phyloP scores from a whole-genome alignment of 208 protist species.

The Trichomonas gallinae region DNA sequence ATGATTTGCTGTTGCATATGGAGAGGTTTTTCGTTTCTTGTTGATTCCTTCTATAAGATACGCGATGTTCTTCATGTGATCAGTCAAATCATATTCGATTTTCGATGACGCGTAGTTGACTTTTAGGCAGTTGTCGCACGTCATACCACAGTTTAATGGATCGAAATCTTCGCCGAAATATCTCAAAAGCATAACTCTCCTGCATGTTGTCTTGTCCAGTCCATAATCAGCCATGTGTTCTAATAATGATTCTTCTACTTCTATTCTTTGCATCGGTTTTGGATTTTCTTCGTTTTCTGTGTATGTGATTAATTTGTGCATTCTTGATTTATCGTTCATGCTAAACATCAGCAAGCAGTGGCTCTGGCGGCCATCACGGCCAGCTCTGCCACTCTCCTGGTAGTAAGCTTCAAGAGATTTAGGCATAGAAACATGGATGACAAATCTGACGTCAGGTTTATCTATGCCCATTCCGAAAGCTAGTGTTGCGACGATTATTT shows the following conservation, averaged over 20 bases:
- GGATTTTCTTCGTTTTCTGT: background rate
- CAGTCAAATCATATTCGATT: background rate
- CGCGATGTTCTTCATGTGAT: background rate
- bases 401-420: conserved; percentile 45
- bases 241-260: background rate
- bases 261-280: background rate
- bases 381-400: conserved; percentile 48
- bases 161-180: conserved; percentile 21
- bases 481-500: conserved; percentile 42
- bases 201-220: background rate
- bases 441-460: conserved; percentile 46
- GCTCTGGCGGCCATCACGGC: conserved; percentile 36
- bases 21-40: background rate
- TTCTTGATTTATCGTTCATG: background rate
- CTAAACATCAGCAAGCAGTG: conserved; percentile 27
- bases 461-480: conserved; percentile 53
- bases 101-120: background rate
- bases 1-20: background rate
- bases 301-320: background rate
- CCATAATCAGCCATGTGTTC: background rate
- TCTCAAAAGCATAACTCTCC: background rate
- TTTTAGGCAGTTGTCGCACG: conserved; percentile 17
- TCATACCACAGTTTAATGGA: background rate
- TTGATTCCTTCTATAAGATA: background rate
- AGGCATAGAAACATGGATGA: conserved; percentile 45